Conservation (phyloP, 352 stramenopile species). For the Globisporangium echinulatum region DNA sequence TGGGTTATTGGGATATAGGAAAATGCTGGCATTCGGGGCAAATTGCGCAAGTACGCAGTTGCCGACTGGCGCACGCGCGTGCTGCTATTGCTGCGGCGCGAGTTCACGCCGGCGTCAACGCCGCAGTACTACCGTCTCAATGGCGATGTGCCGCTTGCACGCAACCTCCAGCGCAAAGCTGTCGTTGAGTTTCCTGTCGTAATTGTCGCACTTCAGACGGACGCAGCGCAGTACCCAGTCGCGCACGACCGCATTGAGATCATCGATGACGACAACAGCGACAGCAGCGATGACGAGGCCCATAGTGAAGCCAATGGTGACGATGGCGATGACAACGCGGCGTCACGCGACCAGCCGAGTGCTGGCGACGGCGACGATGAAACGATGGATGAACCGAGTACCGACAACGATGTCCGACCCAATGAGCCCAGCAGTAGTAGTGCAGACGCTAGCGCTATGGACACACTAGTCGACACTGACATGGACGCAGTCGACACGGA, state of each 20-base stretch:
- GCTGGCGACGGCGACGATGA: not conserved
- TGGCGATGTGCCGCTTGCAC: constrained; percentile 50
- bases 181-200: constrained; percentile 80
- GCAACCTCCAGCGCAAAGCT: constrained; percentile 70
- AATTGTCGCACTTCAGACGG: constrained; percentile 34
- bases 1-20: constrained; percentile 32
- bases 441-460: not conserved
- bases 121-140: constrained; percentile 73
- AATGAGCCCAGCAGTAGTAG: not conserved
- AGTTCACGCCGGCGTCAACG: constrained; percentile 63
- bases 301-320: not conserved
- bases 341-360: not conserved
- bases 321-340: not conserved
- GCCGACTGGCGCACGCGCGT: constrained; percentile 48
- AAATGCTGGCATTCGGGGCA: constrained; percentile 56
- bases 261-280: constrained; percentile 13
- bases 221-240: constrained; percentile 49
- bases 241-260: constrained; percentile 67
- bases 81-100: constrained; percentile 63
- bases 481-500: not conserved
- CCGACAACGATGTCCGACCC: too few species aligned
- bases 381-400: not conserved
- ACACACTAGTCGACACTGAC: not conserved
- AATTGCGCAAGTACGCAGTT: constrained; percentile 64
- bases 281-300: constrained; percentile 1